Base-by-base conservation (phyloP, 2,329 filamentous ascomycete species). In the Sporothrix humicola region DNA sequence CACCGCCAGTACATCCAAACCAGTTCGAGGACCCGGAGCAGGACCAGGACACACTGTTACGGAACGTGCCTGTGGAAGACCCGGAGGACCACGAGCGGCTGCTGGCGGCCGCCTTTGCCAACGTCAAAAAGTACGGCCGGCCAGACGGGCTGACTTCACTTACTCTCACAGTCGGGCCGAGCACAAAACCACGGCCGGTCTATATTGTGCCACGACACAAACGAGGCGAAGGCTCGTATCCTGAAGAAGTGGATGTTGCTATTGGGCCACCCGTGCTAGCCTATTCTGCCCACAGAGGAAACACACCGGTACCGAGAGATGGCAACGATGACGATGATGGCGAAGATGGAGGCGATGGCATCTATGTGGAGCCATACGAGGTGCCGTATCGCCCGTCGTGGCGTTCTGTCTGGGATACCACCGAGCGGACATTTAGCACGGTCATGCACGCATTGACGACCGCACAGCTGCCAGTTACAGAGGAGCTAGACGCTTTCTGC, bases 161-260 rank as follows among this genome's bases (percentile, higher is more conserved):
- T 4, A n/a, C 13, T 6, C 71, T 66, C 26, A 17, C 17, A 7
- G 23, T 72, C 6, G 71, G 71, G 20, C 31, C 50, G 10, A 50
- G 59, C 48, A 72, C 59, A 15, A 54, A 46, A 3, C 65, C 65
- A 9, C 23, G 44, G 46, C 23, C 65, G 23, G 37, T 50, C 13
- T 68, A 68, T 37, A 52, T 68, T 52, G 65, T 68, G 8, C 65
- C 65, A 8, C 65, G 65, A 26, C 65, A 68, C 46, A 68, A 68
- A 46, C 65, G 65, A 1, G 65, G 65, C 8, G 65, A 26, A 2
- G 65, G 65, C 12, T 52, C 44, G 7, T 68, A 37, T 46, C 46
- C 46, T 2, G 48, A 50, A 23, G 68, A 68, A 17, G 56, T 48
- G 23, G 69, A 71, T 9, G 69, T 26, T 12, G 61, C n/a, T 6